Evolutionary conservation across 225 moss, liverwort and hornwort species (phyloP).

Genomic region (Pseudoscleropodium purum): DNA sequence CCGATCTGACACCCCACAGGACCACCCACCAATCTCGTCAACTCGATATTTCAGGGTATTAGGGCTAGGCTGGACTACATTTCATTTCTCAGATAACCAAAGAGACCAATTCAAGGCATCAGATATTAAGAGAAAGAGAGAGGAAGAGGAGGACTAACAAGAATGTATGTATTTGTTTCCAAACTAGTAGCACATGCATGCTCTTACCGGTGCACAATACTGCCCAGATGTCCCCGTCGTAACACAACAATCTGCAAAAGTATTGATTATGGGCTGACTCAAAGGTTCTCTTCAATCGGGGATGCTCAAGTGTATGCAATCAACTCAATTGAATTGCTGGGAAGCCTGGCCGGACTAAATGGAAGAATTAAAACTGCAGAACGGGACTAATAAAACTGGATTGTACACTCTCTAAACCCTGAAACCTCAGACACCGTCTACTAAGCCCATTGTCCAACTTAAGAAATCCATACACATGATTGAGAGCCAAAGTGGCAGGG

Average conservation of each 20-base stretch:
- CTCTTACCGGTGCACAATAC: conserved; percentile 80
- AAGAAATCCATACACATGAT: not conserved
- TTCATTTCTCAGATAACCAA: not conserved
- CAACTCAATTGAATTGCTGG: not conserved
- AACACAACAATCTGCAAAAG: conserved; percentile 75
- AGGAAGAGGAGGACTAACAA: not conserved
- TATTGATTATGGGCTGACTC: not conserved
- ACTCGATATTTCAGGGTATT: not conserved
- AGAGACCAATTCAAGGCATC: not conserved
- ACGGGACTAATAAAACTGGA: not conserved
- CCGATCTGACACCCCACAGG: conserved; percentile 35
- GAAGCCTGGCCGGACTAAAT: not conserved
- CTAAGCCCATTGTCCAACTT: not conserved
- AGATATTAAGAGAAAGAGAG: not conserved
- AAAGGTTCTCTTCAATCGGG: not conserved
- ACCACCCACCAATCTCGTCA: not conserved
- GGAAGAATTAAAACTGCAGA: not conserved
- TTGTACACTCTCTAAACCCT: not conserved
- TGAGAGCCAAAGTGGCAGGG: not conserved
- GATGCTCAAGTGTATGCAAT: not conserved
- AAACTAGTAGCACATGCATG: not conserved
- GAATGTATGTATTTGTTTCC: not conserved
- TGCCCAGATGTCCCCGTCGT: conserved; percentile 75
- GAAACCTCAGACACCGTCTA: not conserved
- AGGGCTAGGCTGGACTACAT: not conserved